Evolutionary conservation across 2,329 filamentous ascomycete genomes (phyloP), one percentile per base, ranked within the genome.

Genomic region (Tolypocladium paradoxum): DNA sequence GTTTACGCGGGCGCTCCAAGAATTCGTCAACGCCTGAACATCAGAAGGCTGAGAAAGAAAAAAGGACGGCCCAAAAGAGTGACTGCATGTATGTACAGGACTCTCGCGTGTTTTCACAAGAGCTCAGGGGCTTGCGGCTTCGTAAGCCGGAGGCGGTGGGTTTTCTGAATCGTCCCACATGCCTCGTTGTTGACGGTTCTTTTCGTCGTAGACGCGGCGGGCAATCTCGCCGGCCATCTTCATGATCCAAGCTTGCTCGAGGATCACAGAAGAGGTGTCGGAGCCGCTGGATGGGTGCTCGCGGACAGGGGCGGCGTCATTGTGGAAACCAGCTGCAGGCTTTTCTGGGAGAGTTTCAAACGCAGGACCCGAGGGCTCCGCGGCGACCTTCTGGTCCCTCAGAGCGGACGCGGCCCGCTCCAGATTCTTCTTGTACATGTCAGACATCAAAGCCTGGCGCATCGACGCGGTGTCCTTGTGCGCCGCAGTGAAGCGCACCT

Each of bases 161-260:
- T 81, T 77, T 56, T 83, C 77, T 51, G 74, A 70, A 54, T 82
- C 78, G 43, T 76, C 78, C 68, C 68, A 70, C 20, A 55, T 53
- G 53, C 62, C 59, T 45, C 54, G 60, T 50, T 64, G 62, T 40
- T 55, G 57, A 36, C 76, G 73, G 52, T 76, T 74, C 70, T 96
- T 93, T 71, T 96, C 88, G 60, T 96, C 88, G 59, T 92, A 88
- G 58, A 95, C 90, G 53, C 89, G 86, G 50, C 84, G 77, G 36
- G 90, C 90, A 62, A 97, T 92, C 69, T 97, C 93, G 58, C 85
- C 85, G 6, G 92, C 91, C 82, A 99, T 93, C 74, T 96, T 93
- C 73, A 86, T 83, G 71, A 93, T 87, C 87, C 88, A 93, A 3
- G 88, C 88, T 67, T 90, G 85, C 65, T 90, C 87, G 29, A 89